Percentiles rank a stretch among this genome's conserved stretches.
Evolutionary conservation across 305 asterid species (phyloP).

Genomic region (Caryopteris hybrid): DNA sequence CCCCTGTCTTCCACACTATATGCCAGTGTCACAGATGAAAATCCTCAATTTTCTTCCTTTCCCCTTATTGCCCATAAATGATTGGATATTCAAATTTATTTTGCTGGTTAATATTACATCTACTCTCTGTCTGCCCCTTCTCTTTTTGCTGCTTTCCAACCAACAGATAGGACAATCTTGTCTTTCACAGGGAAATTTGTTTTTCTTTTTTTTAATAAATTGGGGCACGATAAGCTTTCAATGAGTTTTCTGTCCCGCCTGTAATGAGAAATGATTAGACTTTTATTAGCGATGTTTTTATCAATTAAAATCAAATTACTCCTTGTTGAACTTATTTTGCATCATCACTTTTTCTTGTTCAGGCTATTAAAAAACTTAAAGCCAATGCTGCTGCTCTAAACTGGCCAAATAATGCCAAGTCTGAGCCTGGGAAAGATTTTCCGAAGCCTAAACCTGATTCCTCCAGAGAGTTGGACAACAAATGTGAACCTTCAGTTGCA

Average conservation of each 20-base stretch:
- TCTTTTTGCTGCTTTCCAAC: neutral
- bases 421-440: conserved; percentile 42
- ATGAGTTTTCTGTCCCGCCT: neutral
- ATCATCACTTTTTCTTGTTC: conserved; percentile 23
- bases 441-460: conserved; percentile 43
- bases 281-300: neutral
- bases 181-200: neutral
- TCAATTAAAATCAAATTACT: neutral
- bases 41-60: neutral
- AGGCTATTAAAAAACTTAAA: conserved; percentile 74
- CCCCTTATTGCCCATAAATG: neutral
- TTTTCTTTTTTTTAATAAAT: neutral
- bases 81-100: neutral
- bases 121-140: neutral
- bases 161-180: conserved; percentile 4
- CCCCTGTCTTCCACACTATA: neutral
- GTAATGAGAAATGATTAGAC: neutral
- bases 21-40: neutral
- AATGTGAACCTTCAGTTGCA: conserved; percentile 41
- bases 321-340: conserved; percentile 5
- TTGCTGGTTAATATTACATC: neutral
- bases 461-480: conserved; percentile 25
- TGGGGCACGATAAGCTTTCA: conserved; percentile 13
- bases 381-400: conserved; percentile 66
- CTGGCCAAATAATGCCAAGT: conserved; percentile 33